Conservation (phyloP, 1,284 basidiomycete species). For the Sutorius eximius region DNA sequence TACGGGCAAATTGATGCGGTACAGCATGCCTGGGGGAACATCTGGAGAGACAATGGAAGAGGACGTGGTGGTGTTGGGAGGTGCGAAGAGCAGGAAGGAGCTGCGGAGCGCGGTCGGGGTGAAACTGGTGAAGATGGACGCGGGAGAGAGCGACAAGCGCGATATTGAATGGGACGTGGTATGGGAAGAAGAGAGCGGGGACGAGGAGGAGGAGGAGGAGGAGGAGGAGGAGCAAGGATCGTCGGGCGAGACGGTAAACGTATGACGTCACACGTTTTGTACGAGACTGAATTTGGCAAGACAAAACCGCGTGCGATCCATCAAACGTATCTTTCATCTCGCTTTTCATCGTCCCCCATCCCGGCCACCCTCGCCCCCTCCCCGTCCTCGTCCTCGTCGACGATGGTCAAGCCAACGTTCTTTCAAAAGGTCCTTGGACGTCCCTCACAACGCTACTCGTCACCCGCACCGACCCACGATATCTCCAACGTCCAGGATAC, state of each 20-base stretch:
- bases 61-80: conserved; percentile 49
- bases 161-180: conserved; percentile 55
- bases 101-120: conserved; percentile 56
- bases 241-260: conserved; percentile 14
- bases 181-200: conserved; percentile 43
- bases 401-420: conserved; percentile 34
- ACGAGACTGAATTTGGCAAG: conserved; percentile 25
- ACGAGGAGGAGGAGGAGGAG: conserved; percentile 34
- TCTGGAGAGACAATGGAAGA: conserved; percentile 30
- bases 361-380: not conserved
- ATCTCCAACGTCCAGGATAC: conserved; percentile 1
- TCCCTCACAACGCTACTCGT: conserved; percentile 31
- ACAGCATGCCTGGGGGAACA: conserved; percentile 59
- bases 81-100: conserved; percentile 58
- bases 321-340: conserved; percentile 10
- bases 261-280: conserved; percentile 26
- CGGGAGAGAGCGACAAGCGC: conserved; percentile 54
- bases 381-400: conserved; percentile 2
- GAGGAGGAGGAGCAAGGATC: conserved; percentile 36
- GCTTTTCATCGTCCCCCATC: not conserved
- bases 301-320: conserved; percentile 24
- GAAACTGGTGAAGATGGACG: conserved; percentile 54
- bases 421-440: conserved; percentile 32
- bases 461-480: conserved; percentile 10
- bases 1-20: conserved; percentile 77